Percentiles rank a stretch among this genome's conserved stretches.
These are phyloP conservation scores for Penicillium manginii DNA, from an alignment of 495 filamentous ascomycete species.

Conservation along the genomic window DNA sequence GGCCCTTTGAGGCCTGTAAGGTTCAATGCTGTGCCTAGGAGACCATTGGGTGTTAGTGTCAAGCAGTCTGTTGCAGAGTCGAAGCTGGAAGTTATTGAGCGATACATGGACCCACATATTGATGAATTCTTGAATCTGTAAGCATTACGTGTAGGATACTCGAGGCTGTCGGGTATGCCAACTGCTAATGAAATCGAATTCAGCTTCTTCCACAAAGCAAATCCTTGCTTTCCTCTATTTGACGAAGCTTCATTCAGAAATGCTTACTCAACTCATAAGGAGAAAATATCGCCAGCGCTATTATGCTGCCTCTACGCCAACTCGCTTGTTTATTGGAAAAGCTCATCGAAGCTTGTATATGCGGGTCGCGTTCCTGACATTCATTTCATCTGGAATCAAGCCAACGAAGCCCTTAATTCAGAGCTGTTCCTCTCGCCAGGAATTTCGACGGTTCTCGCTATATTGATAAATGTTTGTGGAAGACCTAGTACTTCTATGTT, in stretches of 20 bases:
- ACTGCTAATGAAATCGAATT: not conserved
- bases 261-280: conserved; percentile 25
- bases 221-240: conserved; percentile 44
- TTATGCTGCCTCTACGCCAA: conserved; percentile 42
- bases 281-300: conserved; percentile 38
- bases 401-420: conserved; percentile 37
- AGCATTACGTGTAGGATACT: not conserved
- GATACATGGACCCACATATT: conserved; percentile 37
- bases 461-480: conserved; percentile 39
- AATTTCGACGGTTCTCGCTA: conserved; percentile 37
- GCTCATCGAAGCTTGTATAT: conserved; percentile 16
- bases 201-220: conserved; percentile 42
- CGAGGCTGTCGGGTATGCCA: not conserved
- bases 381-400: conserved; percentile 41
- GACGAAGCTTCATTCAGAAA: conserved; percentile 35
- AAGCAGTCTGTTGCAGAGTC: conserved; percentile 32
- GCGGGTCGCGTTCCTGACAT: conserved; percentile 31
- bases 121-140: conserved; percentile 38
- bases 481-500: conserved; percentile 41
- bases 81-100: conserved; percentile 44
- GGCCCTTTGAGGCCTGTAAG: conserved; percentile 59
- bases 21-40: conserved; percentile 60
- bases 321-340: conserved; percentile 36
- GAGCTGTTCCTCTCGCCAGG: conserved; percentile 39
- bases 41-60: conserved; percentile 27